Base-by-base conservation (phyloP, 257 asterid species). In the Verbascum thapsus region DNA sequence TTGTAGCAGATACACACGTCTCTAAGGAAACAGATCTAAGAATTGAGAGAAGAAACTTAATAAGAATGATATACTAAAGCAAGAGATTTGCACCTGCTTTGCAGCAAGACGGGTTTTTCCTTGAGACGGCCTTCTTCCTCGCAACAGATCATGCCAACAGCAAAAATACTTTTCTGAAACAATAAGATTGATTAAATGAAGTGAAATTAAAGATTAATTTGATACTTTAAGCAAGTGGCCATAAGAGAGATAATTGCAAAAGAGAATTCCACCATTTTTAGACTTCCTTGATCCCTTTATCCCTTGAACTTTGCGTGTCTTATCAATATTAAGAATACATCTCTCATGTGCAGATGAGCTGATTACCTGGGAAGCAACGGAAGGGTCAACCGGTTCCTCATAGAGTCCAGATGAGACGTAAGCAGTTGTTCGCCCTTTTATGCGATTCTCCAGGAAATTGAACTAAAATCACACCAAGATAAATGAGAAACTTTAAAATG, bases 41-140 rank as follows among this genome's bases (percentile, higher is more conserved):
- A 61, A 16, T 8, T 22, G 15, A 47, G 38, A 47, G 52, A 62
- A 15, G 35, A 49, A 62, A 37, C n/a, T 54, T 19, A 15, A 58
- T 59, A 34, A 26, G 63, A 58, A 57, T 59, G 53, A 49, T 22
- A 50, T 58, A 53, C 32, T 44, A 34, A 34, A 35, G 59, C 50
- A 61, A 30, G 50, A 42, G 45, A 5, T 23, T 32, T 49, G 71
- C 66, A 88, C 99, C 99, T 87, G 91, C 92, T 87, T 78, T 94
- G 97, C 73, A 90, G 80, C 78, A 94, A 72, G 66, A 90, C 77
- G 32, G 95, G 96, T 70, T 87, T 92, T 69, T 94, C 99, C 85
- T 80, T 94, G 76, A 94, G 80, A 53, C 95, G 97, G 57, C 97
- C 99, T 81, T 92, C 97, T 79, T 87, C 99, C 83, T 90, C 95